A percentile compares a stretch with the other conserved stretches of the same genome.
These are phyloP conservation scores for Kernera saxatilis DNA, from an alignment of 345 rosid genomes.

Conservation along the genomic window DNA sequence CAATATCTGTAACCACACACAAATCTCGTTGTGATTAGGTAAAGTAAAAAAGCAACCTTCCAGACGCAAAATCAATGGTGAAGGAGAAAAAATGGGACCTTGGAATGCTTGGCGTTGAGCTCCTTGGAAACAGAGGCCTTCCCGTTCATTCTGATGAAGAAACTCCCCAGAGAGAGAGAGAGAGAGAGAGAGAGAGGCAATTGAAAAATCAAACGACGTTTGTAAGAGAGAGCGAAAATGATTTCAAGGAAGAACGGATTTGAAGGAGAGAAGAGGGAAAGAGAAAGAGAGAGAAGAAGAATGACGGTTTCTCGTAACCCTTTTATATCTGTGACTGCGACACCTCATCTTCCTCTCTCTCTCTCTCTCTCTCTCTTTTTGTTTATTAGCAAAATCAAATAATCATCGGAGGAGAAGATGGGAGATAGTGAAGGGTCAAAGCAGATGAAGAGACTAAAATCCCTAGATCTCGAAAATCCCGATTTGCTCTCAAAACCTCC, in stretches of 20 bases:
- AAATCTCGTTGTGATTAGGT: background rate
- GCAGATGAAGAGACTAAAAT: constrained; percentile 49
- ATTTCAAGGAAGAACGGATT: constrained; percentile 34
- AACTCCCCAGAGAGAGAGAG: background rate
- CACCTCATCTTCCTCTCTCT: constrained; percentile 8
- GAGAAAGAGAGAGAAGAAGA: constrained; percentile 1
- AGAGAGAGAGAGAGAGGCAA: background rate
- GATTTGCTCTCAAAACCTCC: constrained; percentile 39
- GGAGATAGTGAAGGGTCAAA: constrained; percentile 19
- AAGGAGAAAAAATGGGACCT: constrained; percentile 37
- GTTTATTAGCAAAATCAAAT: constrained; percentile 7
- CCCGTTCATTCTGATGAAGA: constrained; percentile 46
- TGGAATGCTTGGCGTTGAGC: constrained; percentile 65
- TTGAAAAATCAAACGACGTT: background rate
- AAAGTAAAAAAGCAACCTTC: background rate
- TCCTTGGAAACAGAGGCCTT: constrained; percentile 77
- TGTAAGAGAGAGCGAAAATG: constrained; percentile 22
- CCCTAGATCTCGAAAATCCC: constrained; percentile 38
- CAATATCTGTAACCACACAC: constrained; percentile 49
- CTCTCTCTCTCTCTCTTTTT: constrained; percentile 1
- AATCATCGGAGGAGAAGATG: background rate
- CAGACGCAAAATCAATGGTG: background rate
- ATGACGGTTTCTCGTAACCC: constrained; percentile 14
- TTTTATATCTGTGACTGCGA: constrained; percentile 27
- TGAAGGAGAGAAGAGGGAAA: constrained; percentile 31